Conservation (phyloP, 768 basidiomycete species). For the Ephemerocybe angulata region DNA sequence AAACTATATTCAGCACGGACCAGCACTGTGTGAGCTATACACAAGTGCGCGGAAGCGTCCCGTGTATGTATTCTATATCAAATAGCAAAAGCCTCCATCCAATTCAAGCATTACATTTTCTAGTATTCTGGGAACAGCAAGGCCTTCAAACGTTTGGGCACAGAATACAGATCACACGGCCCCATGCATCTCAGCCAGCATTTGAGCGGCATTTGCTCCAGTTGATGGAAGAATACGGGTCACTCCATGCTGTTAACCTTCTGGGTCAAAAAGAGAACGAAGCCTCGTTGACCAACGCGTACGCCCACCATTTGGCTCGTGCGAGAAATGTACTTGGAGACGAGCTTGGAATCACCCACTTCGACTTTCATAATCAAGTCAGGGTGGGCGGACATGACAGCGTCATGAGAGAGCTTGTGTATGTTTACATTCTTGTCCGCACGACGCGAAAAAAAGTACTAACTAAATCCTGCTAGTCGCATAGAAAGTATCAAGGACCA, state of each 20-base stretch:
- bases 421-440: slow-evolving; percentile 10
- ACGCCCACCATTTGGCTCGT: slow-evolving; percentile 72
- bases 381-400: slow-evolving; percentile 82
- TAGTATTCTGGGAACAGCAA: slow-evolving; percentile 99
- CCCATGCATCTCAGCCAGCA: slow-evolving; percentile 93
- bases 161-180: slow-evolving; percentile 91
- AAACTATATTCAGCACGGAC: slow-evolving; percentile 83
- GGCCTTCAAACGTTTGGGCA: slow-evolving; percentile 93
- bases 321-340: slow-evolving; percentile 62
- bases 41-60: slow-evolving; percentile 93
- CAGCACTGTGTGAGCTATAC: slow-evolving; percentile 88
- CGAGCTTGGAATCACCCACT: slow-evolving; percentile 76
- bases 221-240: slow-evolving; percentile 80
- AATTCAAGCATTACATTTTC: slow-evolving; percentile 13
- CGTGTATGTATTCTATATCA: slow-evolving; percentile 56
- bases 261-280: slow-evolving; percentile 93
- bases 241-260: slow-evolving; percentile 85
- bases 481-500: slow-evolving; percentile 55
- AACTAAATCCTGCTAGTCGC: slow-evolving; percentile 39
- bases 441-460: neutral
- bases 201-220: slow-evolving; percentile 93
- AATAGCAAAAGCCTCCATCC: slow-evolving; percentile 13
- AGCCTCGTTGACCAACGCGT: slow-evolving; percentile 75
- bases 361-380: slow-evolving; percentile 90
- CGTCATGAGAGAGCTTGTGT: slow-evolving; percentile 72